Evolutionary conservation across 2,329 filamentous ascomycete species (phyloP).

Genomic region (Penicillium crustosum): DNA sequence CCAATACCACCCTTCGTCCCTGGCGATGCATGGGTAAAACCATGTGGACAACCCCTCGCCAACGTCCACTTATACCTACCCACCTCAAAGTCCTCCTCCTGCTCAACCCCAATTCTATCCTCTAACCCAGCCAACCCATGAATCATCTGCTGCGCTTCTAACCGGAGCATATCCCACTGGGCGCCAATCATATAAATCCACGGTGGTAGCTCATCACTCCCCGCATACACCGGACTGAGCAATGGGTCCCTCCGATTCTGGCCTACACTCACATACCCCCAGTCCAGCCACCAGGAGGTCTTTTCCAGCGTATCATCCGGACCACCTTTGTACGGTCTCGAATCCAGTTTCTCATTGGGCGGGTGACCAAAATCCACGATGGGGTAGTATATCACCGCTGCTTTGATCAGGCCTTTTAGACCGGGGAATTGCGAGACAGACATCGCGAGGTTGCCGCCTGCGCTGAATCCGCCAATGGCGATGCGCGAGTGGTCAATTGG

Average conservation of each 20-base stretch:
- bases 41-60: constrained; percentile 17
- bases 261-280: constrained; percentile 44
- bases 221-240: constrained; percentile 44
- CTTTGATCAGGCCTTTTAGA: constrained; percentile 37
- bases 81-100: constrained; percentile 19
- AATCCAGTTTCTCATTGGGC: constrained; percentile 31
- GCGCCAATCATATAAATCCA: constrained; percentile 47
- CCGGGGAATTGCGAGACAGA: constrained; percentile 42
- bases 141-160: constrained; percentile 40
- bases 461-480: constrained; percentile 52
- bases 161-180: constrained; percentile 47
- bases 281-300: constrained; percentile 37
- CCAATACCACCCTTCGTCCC: background rate
- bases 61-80: constrained; percentile 22
- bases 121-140: constrained; percentile 26
- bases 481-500: constrained; percentile 48
- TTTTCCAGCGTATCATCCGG: constrained; percentile 27
- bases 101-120: constrained; percentile 11
- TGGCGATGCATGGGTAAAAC: constrained; percentile 11
- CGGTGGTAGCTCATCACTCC: constrained; percentile 39
- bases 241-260: constrained; percentile 41
- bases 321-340: constrained; percentile 18
- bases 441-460: constrained; percentile 53
- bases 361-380: constrained; percentile 42
- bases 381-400: constrained; percentile 49